Conservation (phyloP, 2,329 filamentous ascomycete genomes). For the Microdochium bolleyi region DNA sequence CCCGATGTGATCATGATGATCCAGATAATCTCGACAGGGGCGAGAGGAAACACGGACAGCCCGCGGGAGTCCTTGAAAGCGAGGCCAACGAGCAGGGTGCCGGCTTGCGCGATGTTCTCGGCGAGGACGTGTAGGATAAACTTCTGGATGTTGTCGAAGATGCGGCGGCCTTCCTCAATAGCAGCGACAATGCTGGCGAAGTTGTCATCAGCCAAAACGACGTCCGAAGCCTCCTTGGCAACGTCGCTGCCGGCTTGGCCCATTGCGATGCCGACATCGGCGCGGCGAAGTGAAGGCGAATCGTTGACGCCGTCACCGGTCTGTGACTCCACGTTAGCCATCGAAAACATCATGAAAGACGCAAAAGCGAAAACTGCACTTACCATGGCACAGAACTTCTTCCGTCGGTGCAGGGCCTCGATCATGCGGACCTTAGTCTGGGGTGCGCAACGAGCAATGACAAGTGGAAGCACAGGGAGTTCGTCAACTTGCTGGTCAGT, state of each 20-base stretch:
- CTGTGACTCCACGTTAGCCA: conserved; percentile 6
- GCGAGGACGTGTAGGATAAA: conserved; percentile 64
- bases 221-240: conserved; percentile 56
- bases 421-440: conserved; percentile 70
- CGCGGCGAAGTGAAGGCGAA: conserved; percentile 58
- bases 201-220: conserved; percentile 66
- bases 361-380: too few relatives aligned
- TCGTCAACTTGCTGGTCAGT: conserved; percentile 55
- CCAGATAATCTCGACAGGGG: conserved; percentile 73
- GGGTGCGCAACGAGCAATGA: conserved; percentile 62
- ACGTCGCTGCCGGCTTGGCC: conserved; percentile 55
- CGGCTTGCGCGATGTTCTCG: conserved; percentile 64
- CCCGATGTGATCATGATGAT: conserved; percentile 74
- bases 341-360: neutral
- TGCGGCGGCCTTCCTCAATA: conserved; percentile 62
- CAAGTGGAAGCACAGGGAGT: conserved; percentile 57
- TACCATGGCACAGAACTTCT: conserved; percentile 58
- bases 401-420: conserved; percentile 59
- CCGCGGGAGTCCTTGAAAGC: conserved; percentile 59
- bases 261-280: conserved; percentile 66
- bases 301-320: conserved; percentile 71
- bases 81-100: conserved; percentile 62
- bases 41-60: conserved; percentile 65
- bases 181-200: conserved; percentile 65
- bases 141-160: conserved; percentile 71